Base-by-base conservation (phyloP, 495 filamentous ascomycete genomes). In the Articulospora tetracladia region DNA sequence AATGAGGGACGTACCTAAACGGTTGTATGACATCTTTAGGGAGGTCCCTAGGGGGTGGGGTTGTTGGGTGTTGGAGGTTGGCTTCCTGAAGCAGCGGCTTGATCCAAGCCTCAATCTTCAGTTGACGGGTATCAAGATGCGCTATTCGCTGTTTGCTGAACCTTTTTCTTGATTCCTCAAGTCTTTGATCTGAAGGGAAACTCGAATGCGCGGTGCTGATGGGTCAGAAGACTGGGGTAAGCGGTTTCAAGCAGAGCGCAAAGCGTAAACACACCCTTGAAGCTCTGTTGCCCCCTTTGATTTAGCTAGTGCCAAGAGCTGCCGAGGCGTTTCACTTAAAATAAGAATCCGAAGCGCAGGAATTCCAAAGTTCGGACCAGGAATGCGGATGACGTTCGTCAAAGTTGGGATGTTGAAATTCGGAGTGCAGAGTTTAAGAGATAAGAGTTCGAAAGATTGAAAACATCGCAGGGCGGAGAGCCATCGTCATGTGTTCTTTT, bases 21-120 rank as follows among this genome's bases (percentile, higher is more conserved):
- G 84, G 79, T 89, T 88, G 76, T 90, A 90, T 70, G 86, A 81
- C 79, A 82, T 82, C 75, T 62, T 55, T 44, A 26, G 11, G 34
- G 22, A 7, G 11, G 17, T 24, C 26, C 58, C 44, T 17, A 23
- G 24, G 17, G 30, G 48, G 34, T 8, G 58, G 41, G 55, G 22
- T 57, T 3, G 3, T 32, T 32, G 17, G 3, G 39, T 44, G 39
- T 44, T 44, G 39, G 39, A 44, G 39, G 39, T 44, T 44, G 39
- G n/a, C 3, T 44, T 44, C 39, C 39, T 44, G 39, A 44, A 44
- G 39, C 39, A 44, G 39, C 39, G 39, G 39, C 39, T 19, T 44
- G 17, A n/a, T 44, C 39, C 39, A 44, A 44, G 39, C 39, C 39
- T 44, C 39, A 15, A 7, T 44, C 4, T 44, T 7, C 39, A 44